These are phyloP conservation scores for Talaromyces trachyspermus DNA, from an alignment of 495 filamentous ascomycete genomes.

Conservation along the genomic window DNA sequence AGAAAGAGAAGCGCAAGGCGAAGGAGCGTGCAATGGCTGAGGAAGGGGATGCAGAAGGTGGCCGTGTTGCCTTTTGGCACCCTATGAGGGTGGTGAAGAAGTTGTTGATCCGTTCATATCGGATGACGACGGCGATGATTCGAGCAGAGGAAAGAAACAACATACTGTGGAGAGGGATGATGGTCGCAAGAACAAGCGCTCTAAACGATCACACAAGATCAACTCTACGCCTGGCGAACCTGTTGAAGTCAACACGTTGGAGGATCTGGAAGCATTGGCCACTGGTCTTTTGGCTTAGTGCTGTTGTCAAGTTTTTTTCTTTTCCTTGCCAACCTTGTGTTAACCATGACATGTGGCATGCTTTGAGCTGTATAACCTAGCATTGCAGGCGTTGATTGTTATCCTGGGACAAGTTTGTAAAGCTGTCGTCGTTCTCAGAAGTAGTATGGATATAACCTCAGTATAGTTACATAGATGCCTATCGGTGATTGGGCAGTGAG, in stretches of 20 bases:
- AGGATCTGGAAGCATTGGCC: conserved; percentile 85
- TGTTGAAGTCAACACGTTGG: conserved; percentile 62
- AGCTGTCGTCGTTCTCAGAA: no score
- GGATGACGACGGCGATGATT: conserved; percentile 36
- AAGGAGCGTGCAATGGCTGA: conserved; percentile 53
- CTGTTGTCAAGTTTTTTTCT: not conserved
- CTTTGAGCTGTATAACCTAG: not conserved
- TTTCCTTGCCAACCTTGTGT: not conserved
- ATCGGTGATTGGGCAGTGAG: no score
- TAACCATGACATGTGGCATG: no score
- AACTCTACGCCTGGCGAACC: conserved; percentile 44
- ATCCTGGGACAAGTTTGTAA: no score
- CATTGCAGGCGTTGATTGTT: not conserved
- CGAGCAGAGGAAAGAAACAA: conserved; percentile 28
- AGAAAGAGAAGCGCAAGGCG: conserved; percentile 76
- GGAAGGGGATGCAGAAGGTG: conserved; percentile 33
- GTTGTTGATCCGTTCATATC: conserved; percentile 35
- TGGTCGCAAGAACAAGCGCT: conserved; percentile 41
- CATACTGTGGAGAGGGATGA: conserved; percentile 23
- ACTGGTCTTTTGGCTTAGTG: conserved; percentile 61
- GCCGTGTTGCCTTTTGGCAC: conserved; percentile 34
- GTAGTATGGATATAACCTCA: no score
- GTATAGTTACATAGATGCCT: no score
- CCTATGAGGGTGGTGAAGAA: conserved; percentile 31
- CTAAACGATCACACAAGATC: conserved; percentile 23